Evolutionary conservation across 805 yeast genomes (phyloP), one percentile per base, ranked within the genome.

Genomic region (Pichia manshurica): DNA sequence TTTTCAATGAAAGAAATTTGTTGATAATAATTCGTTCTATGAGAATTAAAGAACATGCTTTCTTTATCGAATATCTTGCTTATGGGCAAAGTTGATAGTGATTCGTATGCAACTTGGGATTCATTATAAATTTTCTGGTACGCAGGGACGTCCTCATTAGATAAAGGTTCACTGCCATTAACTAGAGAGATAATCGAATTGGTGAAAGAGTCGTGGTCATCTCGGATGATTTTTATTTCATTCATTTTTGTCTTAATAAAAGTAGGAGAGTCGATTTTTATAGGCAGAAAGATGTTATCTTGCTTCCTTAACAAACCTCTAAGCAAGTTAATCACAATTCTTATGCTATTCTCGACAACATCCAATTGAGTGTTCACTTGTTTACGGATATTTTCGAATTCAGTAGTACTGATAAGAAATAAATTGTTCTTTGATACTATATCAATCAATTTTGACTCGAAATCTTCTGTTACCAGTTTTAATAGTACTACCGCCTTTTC

Each of bases 231-330:
- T n/a, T 19, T 42, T 1, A 52, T 22, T 21, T 38, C 33, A 3
- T 16, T 12, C 8, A 52, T 5, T 5, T 16, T 9, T 21, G 21
- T 33, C 25, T 42, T 39, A 2, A 52, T 16, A 20, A 20, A 16
- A 7, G 53, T 56, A 2, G 73, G 66, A 8, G 79, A 72, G n/a
- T 68, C 68, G 9, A 88, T 70, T 48, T 81, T 77, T 19, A 87
- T 77, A 20, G 82, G 75, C 13, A 83, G 73, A 58, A 84, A 83
- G 50, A 79, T 81, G 46, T 85, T 91, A 8, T 80, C 78, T 38
- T 93, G 67, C 56, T 81, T 85, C 53, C 96, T 70, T 36, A 86
- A 69, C 3, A 85, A 63, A 50, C 90, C 96, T 47, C 97, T 74
- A 0, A 87, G 77, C 38, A 84, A 59, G 44, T 78, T 74, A 1